Percentiles rank a stretch among this genome's conserved stretches.
Evolutionary conservation across 345 rosid genomes (phyloP).

Genomic region (Citrus medica): DNA sequence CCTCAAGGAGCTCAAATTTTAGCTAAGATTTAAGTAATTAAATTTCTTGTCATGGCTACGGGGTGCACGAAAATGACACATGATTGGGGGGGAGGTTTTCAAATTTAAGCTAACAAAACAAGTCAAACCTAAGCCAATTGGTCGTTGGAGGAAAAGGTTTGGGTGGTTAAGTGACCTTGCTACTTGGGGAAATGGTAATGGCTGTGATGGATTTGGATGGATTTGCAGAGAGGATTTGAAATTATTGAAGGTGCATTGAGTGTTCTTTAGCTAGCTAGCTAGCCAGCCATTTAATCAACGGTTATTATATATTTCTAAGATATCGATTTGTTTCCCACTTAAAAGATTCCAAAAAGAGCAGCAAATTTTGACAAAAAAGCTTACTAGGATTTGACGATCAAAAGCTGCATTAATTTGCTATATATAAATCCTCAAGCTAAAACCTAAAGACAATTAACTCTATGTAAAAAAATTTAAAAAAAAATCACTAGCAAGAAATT

Average conservation of each 20-base stretch:
- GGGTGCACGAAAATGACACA: conserved; percentile 1
- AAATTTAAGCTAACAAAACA: neutral
- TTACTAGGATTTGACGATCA: neutral
- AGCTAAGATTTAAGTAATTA: neutral
- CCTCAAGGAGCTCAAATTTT: neutral
- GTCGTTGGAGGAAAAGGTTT: too few species aligned
- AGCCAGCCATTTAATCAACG: too few species aligned
- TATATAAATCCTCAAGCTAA: too few species aligned
- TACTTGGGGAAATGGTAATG: neutral
- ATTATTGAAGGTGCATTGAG: neutral
- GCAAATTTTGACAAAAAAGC: conserved; percentile 11
- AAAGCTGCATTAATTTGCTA: neutral
- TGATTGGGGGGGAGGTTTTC: neutral
- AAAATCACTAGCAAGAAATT: too few species aligned
- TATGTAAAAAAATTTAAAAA: too few species aligned
- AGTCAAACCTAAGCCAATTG: neutral
- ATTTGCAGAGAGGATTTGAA: neutral
- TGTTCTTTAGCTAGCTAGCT: neutral
- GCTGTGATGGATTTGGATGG: neutral
- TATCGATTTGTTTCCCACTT: neutral
- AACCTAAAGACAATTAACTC: too few species aligned
- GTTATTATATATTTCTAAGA: neutral
- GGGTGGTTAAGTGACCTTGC: neutral
- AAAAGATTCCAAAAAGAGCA: neutral
- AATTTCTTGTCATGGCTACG: neutral